These are phyloP conservation scores for Camillea tinctor DNA, from an alignment of 2,329 filamentous ascomycete genomes.

Conservation along the genomic window DNA sequence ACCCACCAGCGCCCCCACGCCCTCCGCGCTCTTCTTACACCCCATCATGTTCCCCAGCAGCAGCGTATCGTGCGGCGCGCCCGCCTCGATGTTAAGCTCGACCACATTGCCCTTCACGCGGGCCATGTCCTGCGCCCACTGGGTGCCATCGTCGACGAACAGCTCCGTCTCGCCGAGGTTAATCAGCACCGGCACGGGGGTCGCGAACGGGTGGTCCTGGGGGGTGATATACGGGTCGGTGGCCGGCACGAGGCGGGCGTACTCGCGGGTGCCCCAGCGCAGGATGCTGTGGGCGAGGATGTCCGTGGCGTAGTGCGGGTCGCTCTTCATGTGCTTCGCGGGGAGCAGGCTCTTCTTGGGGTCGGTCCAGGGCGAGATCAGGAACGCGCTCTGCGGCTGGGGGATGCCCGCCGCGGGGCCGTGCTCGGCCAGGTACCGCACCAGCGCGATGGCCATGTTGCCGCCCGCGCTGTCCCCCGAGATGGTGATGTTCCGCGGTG, in stretches of 20 bases:
- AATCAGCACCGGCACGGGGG: slow-evolving; percentile 22
- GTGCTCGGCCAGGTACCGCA: slow-evolving; percentile 45
- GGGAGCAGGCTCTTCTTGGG: slow-evolving; percentile 16
- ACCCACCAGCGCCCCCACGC: slow-evolving; percentile 22
- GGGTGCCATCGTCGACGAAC: slow-evolving; percentile 41
- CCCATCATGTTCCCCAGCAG: slow-evolving; percentile 39
- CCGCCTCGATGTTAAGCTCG: slow-evolving; percentile 38
- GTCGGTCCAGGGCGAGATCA: slow-evolving; percentile 30
- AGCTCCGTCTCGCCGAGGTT: slow-evolving; percentile 27
- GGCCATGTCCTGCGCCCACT: slow-evolving; percentile 55
- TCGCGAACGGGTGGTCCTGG: slow-evolving; percentile 23
- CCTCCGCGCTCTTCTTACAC: slow-evolving; percentile 35
- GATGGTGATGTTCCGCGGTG: slow-evolving; percentile 40
- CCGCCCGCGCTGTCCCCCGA: slow-evolving; percentile 50
- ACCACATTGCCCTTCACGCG: slow-evolving; percentile 25
- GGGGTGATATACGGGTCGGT: slow-evolving; percentile 35
- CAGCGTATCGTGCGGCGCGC: slow-evolving; percentile 46
- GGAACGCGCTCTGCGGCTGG: slow-evolving; percentile 35
- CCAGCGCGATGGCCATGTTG: slow-evolving; percentile 43
- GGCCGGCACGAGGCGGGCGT: slow-evolving; percentile 25
- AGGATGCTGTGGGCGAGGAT: slow-evolving; percentile 39
- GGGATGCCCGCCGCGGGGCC: slow-evolving; percentile 26
- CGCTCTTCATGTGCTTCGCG: slow-evolving; percentile 9
- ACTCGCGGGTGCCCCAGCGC: slow-evolving; percentile 41
- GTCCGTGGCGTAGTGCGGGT: slow-evolving; percentile 33